A percentile compares a stretch with the other conserved stretches of the same genome.
Conservation (phyloP, 495 filamentous ascomycete species). For the Hapsidospora chrysogenum region DNA sequence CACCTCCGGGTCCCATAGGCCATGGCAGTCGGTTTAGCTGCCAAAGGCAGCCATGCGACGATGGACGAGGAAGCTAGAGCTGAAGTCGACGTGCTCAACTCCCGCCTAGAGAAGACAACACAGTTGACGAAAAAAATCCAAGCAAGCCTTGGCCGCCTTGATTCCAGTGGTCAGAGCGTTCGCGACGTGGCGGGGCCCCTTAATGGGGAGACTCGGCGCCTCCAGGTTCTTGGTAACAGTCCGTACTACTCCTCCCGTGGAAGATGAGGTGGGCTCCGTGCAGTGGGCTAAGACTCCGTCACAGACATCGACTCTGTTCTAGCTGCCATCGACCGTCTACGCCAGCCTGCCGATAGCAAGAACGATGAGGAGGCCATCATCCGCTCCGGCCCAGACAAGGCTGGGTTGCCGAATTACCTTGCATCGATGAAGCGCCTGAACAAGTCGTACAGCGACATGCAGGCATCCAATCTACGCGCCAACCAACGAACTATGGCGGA, state of each 20-base stretch:
- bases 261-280: no score
- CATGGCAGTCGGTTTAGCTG: slow-evolving; percentile 29
- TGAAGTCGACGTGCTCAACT: slow-evolving; percentile 50
- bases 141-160: slow-evolving; percentile 66
- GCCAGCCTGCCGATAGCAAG: slow-evolving; percentile 75
- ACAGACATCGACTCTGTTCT: slow-evolving; percentile 72
- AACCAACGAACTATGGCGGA: slow-evolving; percentile 83
- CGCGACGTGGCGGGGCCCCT: slow-evolving; percentile 85
- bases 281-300: no score
- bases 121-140: slow-evolving; percentile 87
- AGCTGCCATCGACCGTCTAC: slow-evolving; percentile 70
- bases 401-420: slow-evolving; percentile 71
- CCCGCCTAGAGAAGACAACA: slow-evolving; percentile 43
- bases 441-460: slow-evolving; percentile 63
- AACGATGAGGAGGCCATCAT: slow-evolving; percentile 84
- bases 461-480: slow-evolving; percentile 69
- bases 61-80: slow-evolving; percentile 46
- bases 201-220: slow-evolving; percentile 75
- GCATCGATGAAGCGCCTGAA: slow-evolving; percentile 76
- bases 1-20: no score
- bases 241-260: no score
- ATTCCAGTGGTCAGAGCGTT: slow-evolving; percentile 74
- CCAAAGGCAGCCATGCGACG: slow-evolving; percentile 23
- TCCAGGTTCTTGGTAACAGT: slow-evolving; percentile 73
- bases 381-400: slow-evolving; percentile 62